Evolutionary conservation across 2,329 filamentous ascomycete genomes (phyloP).

Genomic region (Nigrospora osmanthi): DNA sequence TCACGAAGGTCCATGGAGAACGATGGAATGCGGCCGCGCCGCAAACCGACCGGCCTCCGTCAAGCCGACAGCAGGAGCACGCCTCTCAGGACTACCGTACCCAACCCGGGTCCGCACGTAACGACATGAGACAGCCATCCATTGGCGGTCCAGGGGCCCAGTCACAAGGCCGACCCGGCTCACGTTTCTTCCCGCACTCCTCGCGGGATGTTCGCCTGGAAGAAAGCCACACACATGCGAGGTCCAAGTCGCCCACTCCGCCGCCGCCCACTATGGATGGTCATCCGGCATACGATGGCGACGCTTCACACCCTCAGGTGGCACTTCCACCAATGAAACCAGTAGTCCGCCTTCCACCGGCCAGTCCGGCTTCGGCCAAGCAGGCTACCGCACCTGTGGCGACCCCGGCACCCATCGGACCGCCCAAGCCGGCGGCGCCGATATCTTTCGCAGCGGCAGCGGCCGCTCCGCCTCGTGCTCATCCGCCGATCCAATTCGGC

Average conservation of each 20-base stretch:
- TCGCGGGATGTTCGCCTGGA: slow-evolving; percentile 36
- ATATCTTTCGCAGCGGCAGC: slow-evolving; percentile 33
- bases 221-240: slow-evolving; percentile 24
- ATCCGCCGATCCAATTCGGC: slow-evolving; percentile 16
- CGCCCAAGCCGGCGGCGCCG: slow-evolving; percentile 28
- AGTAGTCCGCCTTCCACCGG: slow-evolving; percentile 71
- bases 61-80: background rate
- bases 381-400: background rate
- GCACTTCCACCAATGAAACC: slow-evolving; percentile 63
- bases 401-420: slow-evolving; percentile 22
- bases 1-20: slow-evolving; percentile 7
- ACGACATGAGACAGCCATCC: slow-evolving; percentile 9
- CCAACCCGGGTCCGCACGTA: slow-evolving; percentile 7
- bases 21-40: background rate
- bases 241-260: slow-evolving; percentile 55
- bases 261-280: slow-evolving; percentile 63
- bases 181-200: slow-evolving; percentile 52
- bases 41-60: background rate
- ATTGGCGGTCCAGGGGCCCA: slow-evolving; percentile 6
- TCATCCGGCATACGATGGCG: slow-evolving; percentile 66
- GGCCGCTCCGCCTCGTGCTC: slow-evolving; percentile 11
- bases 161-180: slow-evolving; percentile 40
- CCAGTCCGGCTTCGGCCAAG: background rate
- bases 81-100: slow-evolving; percentile 7
- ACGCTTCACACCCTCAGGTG: slow-evolving; percentile 58